Base-by-base conservation (phyloP, 495 filamentous ascomycete genomes). In the Amphirosellinia nigrospora region DNA sequence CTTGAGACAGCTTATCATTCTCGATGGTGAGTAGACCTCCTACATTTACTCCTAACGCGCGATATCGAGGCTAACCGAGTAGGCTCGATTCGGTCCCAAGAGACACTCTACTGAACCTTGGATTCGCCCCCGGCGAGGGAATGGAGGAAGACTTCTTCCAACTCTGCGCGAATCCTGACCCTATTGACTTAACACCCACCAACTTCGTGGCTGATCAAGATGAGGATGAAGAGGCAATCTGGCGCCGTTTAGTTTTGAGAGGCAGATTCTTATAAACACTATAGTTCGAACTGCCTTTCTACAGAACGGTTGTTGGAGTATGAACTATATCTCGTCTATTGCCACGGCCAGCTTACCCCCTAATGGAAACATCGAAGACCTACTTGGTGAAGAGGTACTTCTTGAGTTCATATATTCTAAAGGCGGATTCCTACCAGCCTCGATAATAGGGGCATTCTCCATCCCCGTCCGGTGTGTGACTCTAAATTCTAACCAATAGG, bases 161-260 rank as follows among this genome's bases (percentile, higher is more conserved):
- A 59, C 56, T 78, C 16, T 78, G 76, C 56, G 76, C 75, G 53
- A 78, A 78, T 59, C 74, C 76, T 11, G 76, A 78, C 36, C 76
- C 76, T 6, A 67, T 78, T 9, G 71, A 78, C 21, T 70, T 71
- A 36, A 74, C 76, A 6, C 74, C 76, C 9, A 56, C 60, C 23
- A 70, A 70, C 38, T 64, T 52, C 3, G 67, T 71, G 23, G 71
- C 59, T 58, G 76, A 76, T 21, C 76, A 78, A 63, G 71, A 72
- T 41, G 76, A 78, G 53, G 76, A 78, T 32, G 76, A 78, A 71
- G 76, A 78, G 30, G 74, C 72, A 28, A 68, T 78, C 43, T 78
- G 76, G 76, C 74, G 74, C 45, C 74, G 76, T 62, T 68, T 78
- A 59, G 76, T 78, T n/a, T 74, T 78, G 76, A 70, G 68, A 30